Percentiles rank a stretch among this genome's conserved stretches.
These are phyloP conservation scores for Moricandia arvensis DNA, from an alignment of 345 rosid genomes.

Conservation along the genomic window DNA sequence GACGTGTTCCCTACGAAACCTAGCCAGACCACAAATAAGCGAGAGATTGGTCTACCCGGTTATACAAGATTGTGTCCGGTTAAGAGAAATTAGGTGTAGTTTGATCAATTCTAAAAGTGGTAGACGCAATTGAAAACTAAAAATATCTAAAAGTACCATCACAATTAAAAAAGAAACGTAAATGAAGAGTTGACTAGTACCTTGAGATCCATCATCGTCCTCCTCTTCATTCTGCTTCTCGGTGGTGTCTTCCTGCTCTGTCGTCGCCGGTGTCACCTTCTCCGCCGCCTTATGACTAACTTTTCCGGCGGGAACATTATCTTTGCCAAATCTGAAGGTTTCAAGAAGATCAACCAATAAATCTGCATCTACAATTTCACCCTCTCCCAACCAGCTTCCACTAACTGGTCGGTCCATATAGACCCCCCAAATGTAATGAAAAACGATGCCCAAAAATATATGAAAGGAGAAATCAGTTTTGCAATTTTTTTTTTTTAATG, in stretches of 20 bases:
- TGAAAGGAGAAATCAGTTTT: slow-evolving; percentile 13
- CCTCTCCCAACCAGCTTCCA: slow-evolving; percentile 3
- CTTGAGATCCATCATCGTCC: slow-evolving; percentile 23
- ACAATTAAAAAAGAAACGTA: neutral
- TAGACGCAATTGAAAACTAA: slow-evolving; percentile 1
- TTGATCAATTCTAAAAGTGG: neutral
- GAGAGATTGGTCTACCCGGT: neutral
- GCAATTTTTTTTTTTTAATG: neutral
- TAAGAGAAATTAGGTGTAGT: neutral
- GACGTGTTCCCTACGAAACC: slow-evolving; percentile 7
- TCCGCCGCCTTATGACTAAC: neutral
- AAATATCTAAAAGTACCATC: neutral
- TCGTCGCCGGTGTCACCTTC: neutral
- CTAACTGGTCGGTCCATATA: slow-evolving; percentile 17
- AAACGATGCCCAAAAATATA: neutral
- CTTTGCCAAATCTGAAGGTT: slow-evolving; percentile 24
- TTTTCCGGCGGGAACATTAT: slow-evolving; percentile 11
- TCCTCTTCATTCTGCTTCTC: neutral
- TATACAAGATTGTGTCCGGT: neutral
- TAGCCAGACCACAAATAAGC: neutral
- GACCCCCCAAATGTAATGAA: neutral
- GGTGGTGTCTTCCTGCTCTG: neutral
- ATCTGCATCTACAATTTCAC: slow-evolving; percentile 28
- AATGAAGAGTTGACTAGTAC: slow-evolving; percentile 22
- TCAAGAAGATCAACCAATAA: slow-evolving; percentile 33